These are phyloP conservation scores for Picocystis salinarum DNA, from an alignment of 139 green algal species.

Conservation along the genomic window DNA sequence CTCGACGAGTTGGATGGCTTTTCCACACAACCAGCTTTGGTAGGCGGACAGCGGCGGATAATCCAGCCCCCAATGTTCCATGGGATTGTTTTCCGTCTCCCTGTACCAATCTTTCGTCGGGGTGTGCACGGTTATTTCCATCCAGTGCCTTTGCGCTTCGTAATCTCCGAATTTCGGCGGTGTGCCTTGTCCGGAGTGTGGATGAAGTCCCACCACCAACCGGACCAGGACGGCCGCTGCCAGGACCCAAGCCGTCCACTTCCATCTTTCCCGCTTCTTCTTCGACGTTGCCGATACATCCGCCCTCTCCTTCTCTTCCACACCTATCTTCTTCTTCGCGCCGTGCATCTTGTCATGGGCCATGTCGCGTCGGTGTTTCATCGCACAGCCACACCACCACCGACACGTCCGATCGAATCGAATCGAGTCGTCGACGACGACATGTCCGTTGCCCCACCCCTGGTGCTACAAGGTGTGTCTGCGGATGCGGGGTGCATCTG, in stretches of 20 bases:
- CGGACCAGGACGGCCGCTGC: constrained; percentile 36
- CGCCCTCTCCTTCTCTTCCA: no score
- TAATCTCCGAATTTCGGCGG: constrained; percentile 87
- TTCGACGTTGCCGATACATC: no score
- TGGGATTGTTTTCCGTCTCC: constrained; percentile 25
- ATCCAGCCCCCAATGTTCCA: constrained; percentile 86
- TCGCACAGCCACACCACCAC: no score
- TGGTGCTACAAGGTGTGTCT: no score
- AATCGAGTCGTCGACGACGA: no score
- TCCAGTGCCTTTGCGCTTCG: constrained; percentile 97
- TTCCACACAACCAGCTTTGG: constrained; percentile 67
- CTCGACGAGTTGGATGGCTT: constrained; percentile 40
- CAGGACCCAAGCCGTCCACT: not conserved
- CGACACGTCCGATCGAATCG: no score
- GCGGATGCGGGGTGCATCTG: no score
- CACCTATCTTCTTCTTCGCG: no score
- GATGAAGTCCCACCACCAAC: constrained; percentile 33
- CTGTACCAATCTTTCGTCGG: constrained; percentile 59
- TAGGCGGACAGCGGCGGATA: constrained; percentile 91
- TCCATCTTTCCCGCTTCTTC: not conserved
- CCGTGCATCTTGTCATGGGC: no score
- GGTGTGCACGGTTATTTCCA: constrained; percentile 78
- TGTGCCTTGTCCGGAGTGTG: constrained; percentile 45
- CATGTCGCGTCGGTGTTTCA: no score
- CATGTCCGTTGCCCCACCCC: no score